Percentiles rank a stretch among this genome's conserved stretches.
Evolutionary conservation across 768 basidiomycete genomes (phyloP).

Genomic region (Mycena belliarum): DNA sequence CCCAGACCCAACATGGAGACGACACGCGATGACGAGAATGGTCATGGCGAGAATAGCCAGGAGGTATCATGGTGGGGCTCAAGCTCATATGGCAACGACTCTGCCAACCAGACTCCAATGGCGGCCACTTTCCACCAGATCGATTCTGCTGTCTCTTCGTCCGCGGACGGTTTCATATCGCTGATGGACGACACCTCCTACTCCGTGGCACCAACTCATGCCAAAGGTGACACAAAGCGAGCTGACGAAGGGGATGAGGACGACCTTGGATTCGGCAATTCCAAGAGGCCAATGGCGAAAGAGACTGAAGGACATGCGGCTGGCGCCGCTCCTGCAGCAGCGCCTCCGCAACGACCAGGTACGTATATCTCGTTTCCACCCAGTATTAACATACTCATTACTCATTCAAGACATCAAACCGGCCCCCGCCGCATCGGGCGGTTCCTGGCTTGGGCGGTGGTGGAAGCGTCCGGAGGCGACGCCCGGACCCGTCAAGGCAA

Average conservation of each 20-base stretch:
- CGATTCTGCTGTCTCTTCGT: constrained; percentile 41
- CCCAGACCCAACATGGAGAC: constrained; percentile 30
- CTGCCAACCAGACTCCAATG: constrained; percentile 60
- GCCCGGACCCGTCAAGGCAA: constrained; percentile 83
- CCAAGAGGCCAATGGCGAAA: constrained; percentile 40
- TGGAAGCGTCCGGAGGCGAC: constrained; percentile 68
- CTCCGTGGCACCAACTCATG: constrained; percentile 34
- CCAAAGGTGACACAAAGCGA: constrained; percentile 8
- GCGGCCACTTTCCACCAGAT: constrained; percentile 63
- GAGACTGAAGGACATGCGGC: constrained; percentile 30
- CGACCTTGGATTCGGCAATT: constrained; percentile 91
- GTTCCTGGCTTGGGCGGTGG: constrained; percentile 82
- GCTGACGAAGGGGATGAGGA: constrained; percentile 77
- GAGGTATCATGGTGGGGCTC: constrained; percentile 69
- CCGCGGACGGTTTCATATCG: constrained; percentile 73
- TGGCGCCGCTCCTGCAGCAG: constrained; percentile 23
- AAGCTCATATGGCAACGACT: constrained; percentile 34
- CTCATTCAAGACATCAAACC: constrained; percentile 13
- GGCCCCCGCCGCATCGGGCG: constrained; percentile 33
- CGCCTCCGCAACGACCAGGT: constrained; percentile 32
- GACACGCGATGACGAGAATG: constrained; percentile 30
- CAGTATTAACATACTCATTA: neutral
- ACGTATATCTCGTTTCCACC: constrained; percentile 2
- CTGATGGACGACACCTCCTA: constrained; percentile 70
- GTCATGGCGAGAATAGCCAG: constrained; percentile 34